Evolutionary conservation across 805 yeast genomes (phyloP).

Genomic region (Myxozyma melibiosi): DNA sequence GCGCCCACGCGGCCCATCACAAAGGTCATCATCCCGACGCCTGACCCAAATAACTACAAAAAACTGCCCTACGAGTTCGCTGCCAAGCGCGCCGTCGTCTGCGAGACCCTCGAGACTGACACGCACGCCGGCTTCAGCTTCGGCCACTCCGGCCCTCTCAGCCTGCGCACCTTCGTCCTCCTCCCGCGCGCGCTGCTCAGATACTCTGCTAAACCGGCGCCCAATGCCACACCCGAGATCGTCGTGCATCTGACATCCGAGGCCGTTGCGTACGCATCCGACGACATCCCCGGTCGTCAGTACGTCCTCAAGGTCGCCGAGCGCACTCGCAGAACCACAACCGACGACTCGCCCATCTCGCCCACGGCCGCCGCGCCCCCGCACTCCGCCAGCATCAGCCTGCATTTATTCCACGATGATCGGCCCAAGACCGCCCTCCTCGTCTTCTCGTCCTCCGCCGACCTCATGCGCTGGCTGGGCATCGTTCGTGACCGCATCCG

Average conservation of each 20-base stretch:
- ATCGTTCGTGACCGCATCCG: conserved; percentile 25
- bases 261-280: conserved; percentile 32
- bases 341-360: background rate
- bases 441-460: conserved; percentile 19
- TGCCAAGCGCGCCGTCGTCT: conserved; percentile 10
- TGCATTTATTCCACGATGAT: conserved; percentile 20
- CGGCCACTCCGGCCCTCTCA: conserved; percentile 4
- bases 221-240: conserved; percentile 15
- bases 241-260: conserved; percentile 15
- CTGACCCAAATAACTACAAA: conserved; percentile 10
- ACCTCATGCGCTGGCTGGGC: conserved; percentile 29
- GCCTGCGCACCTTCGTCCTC: conserved; percentile 19
- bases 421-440: conserved; percentile 13
- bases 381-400: conserved; percentile 11
- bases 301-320: conserved; percentile 27
- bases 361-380: conserved; percentile 3
- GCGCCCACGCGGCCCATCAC: conserved; percentile 3
- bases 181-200: conserved; percentile 22
- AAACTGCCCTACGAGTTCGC: conserved; percentile 21
- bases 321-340: conserved; percentile 5
- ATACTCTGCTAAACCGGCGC: conserved; percentile 5
- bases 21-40: background rate
- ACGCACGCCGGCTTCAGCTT: conserved; percentile 11
- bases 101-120: conserved; percentile 7
- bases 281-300: conserved; percentile 29